A percentile compares a stretch with the other conserved stretches of the same genome.
Conservation (phyloP, 345 rosid species). For the Hibiscus tridactylites region DNA sequence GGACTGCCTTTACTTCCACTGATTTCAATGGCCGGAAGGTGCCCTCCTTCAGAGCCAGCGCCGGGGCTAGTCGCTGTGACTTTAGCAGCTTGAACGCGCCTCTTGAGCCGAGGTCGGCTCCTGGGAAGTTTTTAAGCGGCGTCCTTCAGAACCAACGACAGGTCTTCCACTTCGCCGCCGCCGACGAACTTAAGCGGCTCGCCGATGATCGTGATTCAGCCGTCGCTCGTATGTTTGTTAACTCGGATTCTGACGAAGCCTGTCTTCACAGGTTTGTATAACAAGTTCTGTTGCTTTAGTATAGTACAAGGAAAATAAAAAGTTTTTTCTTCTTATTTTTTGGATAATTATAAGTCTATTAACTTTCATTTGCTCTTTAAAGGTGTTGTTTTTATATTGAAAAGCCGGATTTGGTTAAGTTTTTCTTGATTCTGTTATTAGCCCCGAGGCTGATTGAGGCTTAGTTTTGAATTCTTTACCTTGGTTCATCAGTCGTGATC, state of each 20-base stretch:
- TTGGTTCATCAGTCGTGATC: not conserved
- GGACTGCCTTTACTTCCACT: not conserved
- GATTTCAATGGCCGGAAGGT: conserved; percentile 4
- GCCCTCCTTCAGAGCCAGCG: conserved; percentile 29
- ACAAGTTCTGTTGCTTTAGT: not conserved
- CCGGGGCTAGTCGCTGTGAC: conserved; percentile 72
- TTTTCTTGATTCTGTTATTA: not conserved
- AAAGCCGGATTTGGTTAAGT: not conserved
- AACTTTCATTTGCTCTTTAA: not conserved
- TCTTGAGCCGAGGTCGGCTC: conserved; percentile 55
- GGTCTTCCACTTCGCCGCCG: conserved; percentile 62
- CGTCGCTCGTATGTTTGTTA: conserved; percentile 44
- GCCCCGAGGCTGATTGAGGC: not conserved
- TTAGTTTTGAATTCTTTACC: not conserved
- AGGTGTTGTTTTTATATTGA: not conserved
- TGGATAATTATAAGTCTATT: not conserved
- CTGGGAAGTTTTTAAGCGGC: conserved; percentile 62
- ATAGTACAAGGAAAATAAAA: not conserved
- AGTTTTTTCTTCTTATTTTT: no score
- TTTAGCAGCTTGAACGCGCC: conserved; percentile 81
- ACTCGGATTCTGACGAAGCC: conserved; percentile 67
- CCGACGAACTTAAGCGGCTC: conserved; percentile 63
- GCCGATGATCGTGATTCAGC: conserved; percentile 59
- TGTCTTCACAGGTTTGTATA: conserved; percentile 61
- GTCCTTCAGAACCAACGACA: conserved; percentile 72